Conservation (phyloP, 495 filamentous ascomycete genomes). For the Aspergillus olivimuriae region DNA sequence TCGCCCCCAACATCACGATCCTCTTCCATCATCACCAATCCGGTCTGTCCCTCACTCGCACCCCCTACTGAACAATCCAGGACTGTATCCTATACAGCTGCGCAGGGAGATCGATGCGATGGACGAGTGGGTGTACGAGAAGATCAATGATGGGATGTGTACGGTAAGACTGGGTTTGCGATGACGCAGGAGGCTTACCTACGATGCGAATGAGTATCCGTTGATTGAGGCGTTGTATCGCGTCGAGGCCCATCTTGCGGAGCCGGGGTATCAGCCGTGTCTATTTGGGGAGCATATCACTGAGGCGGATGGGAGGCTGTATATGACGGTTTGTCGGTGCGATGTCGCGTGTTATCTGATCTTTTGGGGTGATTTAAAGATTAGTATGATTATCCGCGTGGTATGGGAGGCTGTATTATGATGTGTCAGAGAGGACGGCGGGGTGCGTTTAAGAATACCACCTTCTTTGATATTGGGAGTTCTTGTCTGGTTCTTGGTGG, state of each 20-base stretch:
- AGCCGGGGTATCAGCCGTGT: conserved; percentile 47
- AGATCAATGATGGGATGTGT: conserved; percentile 67
- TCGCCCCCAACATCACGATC: no score
- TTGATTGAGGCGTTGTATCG: conserved; percentile 60
- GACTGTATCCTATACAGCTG: conserved; percentile 52
- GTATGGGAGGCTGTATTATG: conserved; percentile 68
- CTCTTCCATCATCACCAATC: no score
- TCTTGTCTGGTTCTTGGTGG: neutral
- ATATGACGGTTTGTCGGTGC: conserved; percentile 60
- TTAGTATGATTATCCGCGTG: conserved; percentile 69
- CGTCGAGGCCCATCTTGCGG: conserved; percentile 52
- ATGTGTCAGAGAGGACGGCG: conserved; percentile 42
- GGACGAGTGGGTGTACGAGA: conserved; percentile 59
- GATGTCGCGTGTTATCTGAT: conserved; percentile 64
- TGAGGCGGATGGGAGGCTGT: conserved; percentile 62
- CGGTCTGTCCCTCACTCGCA: no score
- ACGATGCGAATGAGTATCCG: conserved; percentile 50
- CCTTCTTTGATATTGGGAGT: conserved; percentile 54
- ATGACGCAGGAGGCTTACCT: conserved; percentile 57
- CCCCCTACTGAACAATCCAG: no score
- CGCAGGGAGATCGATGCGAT: conserved; percentile 52
- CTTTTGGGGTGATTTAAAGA: conserved; percentile 65
- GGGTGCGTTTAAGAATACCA: conserved; percentile 63
- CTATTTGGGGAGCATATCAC: conserved; percentile 59
- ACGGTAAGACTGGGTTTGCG: conserved; percentile 66